These are phyloP conservation scores for Capsicum baccatum DNA, from an alignment of 257 asterid species.

Conservation along the genomic window DNA sequence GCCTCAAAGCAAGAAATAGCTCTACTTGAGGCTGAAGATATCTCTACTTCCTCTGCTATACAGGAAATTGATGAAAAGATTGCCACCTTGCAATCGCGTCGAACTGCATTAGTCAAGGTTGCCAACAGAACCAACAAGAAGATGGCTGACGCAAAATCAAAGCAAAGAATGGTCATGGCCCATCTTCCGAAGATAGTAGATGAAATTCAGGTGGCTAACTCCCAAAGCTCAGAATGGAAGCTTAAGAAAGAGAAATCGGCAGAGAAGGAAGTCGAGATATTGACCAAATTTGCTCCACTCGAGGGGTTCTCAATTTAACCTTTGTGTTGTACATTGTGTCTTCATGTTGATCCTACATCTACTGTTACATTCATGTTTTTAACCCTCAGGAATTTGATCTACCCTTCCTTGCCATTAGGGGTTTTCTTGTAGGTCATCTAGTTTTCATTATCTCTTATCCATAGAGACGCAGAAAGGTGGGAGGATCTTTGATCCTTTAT, in stretches of 20 bases:
- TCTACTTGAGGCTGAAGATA: conserved; percentile 41
- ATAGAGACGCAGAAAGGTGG: no score
- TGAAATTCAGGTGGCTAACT: conserved; percentile 48
- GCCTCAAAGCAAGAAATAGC: conserved; percentile 42
- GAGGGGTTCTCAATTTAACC: conserved; percentile 37
- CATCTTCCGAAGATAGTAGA: conserved; percentile 44
- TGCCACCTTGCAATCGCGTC: conserved; percentile 43
- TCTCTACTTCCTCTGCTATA: conserved; percentile 33
- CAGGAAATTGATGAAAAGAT: conserved; percentile 44
- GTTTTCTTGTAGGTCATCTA: conserved; percentile 21
- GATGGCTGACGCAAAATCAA: conserved; percentile 30
- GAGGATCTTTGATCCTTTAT: neutral
- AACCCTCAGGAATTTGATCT: neutral
- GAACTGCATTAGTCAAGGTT: conserved; percentile 30
- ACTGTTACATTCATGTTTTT: neutral
- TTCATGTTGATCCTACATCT: neutral
- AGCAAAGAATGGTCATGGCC: conserved; percentile 36
- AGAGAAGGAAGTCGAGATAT: conserved; percentile 41
- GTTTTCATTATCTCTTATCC: conserved; percentile 4
- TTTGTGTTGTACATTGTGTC: neutral
- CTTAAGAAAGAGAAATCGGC: conserved; percentile 40
- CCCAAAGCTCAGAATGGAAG: conserved; percentile 43
- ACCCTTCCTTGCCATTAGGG: neutral
- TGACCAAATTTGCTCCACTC: conserved; percentile 44
- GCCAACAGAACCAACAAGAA: conserved; percentile 35